Conservation (phyloP, 1,284 basidiomycete species). For the Pyrrhoderma lamaoense region DNA sequence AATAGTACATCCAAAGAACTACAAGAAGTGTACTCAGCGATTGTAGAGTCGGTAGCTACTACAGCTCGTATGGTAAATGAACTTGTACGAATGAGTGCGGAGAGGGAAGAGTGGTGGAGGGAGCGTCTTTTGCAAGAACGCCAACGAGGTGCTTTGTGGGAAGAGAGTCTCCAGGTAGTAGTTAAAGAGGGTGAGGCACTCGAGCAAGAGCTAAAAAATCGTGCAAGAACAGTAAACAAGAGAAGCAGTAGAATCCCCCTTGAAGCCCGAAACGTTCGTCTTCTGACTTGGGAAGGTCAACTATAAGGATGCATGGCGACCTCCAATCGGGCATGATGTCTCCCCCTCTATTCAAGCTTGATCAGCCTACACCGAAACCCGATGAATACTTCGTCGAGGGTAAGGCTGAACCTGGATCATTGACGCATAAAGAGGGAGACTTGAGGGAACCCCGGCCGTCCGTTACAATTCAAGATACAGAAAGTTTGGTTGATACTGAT, state of each 20-base stretch:
- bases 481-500: conserved; percentile 59
- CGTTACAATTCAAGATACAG: conserved; percentile 25
- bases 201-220: conserved; percentile 69
- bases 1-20: conserved; percentile 30
- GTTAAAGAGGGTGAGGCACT: conserved; percentile 83
- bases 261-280: neutral
- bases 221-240: conserved; percentile 33
- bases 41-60: conserved; percentile 56
- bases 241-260: conserved; percentile 42
- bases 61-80: conserved; percentile 58
- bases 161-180: conserved; percentile 83
- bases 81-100: conserved; percentile 66
- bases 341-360: conserved; percentile 2
- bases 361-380: no score
- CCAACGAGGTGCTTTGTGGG: conserved; percentile 70
- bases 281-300: conserved; percentile 7
- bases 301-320: conserved; percentile 6
- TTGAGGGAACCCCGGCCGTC: conserved; percentile 12
- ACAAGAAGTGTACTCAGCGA: conserved; percentile 46
- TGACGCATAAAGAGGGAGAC: conserved; percentile 4
- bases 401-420: neutral
- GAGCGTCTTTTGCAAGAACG: conserved; percentile 59
- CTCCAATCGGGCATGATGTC: neutral
- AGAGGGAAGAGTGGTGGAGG: conserved; percentile 80
- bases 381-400: no score